Evolutionary conservation across 345 rosid genomes (phyloP).

Genomic region (Dipteronia sinensis): DNA sequence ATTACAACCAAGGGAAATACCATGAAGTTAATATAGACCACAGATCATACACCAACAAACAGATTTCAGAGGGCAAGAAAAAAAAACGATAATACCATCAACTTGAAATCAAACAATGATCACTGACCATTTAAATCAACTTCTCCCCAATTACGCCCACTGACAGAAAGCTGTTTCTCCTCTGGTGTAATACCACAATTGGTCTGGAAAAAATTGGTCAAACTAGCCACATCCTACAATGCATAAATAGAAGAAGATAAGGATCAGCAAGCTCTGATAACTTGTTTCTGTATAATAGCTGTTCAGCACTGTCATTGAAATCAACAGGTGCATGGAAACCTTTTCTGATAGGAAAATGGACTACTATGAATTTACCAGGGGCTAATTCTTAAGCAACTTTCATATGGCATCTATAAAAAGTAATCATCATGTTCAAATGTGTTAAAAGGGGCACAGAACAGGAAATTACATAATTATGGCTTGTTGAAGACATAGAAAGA

Average conservation of each 20-base stretch:
- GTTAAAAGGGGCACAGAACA: neutral
- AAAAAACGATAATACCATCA: neutral
- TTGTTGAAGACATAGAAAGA: neutral
- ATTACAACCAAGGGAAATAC: neutral
- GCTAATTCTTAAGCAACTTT: neutral
- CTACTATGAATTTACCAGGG: neutral
- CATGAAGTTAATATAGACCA: neutral
- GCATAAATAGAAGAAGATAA: constrained; percentile 1
- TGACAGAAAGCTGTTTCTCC: constrained; percentile 88
- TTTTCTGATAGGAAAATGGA: neutral
- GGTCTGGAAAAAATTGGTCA: constrained; percentile 76
- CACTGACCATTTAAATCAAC: constrained; percentile 83
- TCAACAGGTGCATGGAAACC: neutral
- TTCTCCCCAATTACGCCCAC: constrained; percentile 98
- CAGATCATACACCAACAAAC: neutral
- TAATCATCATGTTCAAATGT: neutral
- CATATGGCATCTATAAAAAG: neutral
- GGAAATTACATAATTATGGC: neutral
- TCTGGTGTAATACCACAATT: constrained; percentile 68
- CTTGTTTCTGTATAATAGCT: neutral
- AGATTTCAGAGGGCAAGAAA: neutral
- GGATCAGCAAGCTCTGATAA: neutral
- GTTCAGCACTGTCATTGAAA: neutral
- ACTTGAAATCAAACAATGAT: constrained; percentile 1
- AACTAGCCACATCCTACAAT: constrained; percentile 68